These are phyloP conservation scores for Allium fistulosum DNA, from an alignment of 106 monocot genomes.

Conservation along the genomic window DNA sequence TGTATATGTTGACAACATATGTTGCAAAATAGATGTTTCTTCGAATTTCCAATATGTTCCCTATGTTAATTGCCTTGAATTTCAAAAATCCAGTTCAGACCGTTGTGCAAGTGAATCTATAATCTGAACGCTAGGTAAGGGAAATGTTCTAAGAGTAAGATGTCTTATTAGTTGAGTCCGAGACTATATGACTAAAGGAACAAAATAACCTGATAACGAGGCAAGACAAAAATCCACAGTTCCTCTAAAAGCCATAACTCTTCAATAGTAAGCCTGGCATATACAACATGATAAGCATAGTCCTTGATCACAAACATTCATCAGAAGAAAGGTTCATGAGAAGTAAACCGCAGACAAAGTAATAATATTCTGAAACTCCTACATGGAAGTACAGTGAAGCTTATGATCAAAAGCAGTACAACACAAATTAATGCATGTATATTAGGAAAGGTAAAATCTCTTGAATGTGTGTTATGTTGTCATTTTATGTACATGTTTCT, in stretches of 20 bases:
- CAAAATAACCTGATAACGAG: slow-evolving; percentile 5
- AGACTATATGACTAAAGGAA: background rate
- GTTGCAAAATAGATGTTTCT: too few relatives aligned
- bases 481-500: background rate
- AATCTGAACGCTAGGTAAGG: too few relatives aligned
- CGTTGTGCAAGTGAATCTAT: too few relatives aligned
- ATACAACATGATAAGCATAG: slow-evolving; percentile 4
- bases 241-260: slow-evolving; percentile 1
- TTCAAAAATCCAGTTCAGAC: too few relatives aligned
- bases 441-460: background rate
- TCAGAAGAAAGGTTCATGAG: background rate
- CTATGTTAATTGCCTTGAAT: too few relatives aligned
- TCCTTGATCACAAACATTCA: background rate
- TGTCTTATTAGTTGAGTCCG: too few relatives aligned
- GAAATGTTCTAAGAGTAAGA: too few relatives aligned
- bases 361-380: background rate
- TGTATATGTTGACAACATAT: too few relatives aligned
- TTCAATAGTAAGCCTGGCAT: background rate
- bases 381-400: slow-evolving; percentile 1
- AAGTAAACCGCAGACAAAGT: background rate
- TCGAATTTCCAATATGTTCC: too few relatives aligned
- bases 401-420: background rate
- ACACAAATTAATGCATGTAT: background rate
- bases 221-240: background rate
- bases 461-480: background rate